Conservation (phyloP, 371 early-diverging fungal species). For the Mortierella sp. region DNA sequence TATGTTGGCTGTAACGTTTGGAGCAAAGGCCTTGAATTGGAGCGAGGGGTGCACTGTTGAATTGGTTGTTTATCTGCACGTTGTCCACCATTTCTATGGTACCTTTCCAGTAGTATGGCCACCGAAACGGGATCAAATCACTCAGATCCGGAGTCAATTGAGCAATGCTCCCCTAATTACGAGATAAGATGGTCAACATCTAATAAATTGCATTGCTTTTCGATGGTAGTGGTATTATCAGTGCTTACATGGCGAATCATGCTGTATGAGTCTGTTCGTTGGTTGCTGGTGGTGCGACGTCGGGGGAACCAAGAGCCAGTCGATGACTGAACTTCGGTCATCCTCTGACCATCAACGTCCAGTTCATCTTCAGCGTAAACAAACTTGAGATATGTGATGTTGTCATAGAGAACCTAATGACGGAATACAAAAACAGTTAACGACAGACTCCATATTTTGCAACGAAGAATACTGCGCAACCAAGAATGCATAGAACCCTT, state of each 20-base stretch:
- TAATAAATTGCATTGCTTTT: too few relatives aligned
- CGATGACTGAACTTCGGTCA: slow-evolving; percentile 45
- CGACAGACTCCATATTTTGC: too few relatives aligned
- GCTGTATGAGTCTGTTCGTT: slow-evolving; percentile 52
- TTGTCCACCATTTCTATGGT: slow-evolving; percentile 55
- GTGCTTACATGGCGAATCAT: slow-evolving; percentile 56
- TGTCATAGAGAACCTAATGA: slow-evolving; percentile 88
- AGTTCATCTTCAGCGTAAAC: slow-evolving; percentile 67
- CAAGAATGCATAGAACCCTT: too few relatives aligned
- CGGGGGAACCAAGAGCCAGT: slow-evolving; percentile 38
- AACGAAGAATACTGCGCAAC: too few relatives aligned
- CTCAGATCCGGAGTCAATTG: slow-evolving; percentile 49
- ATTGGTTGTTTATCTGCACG: slow-evolving; percentile 55
- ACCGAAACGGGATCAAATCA: slow-evolving; percentile 49
- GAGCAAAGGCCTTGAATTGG: slow-evolving; percentile 55
- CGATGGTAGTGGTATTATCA: neutral
- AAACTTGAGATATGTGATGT: slow-evolving; percentile 70
- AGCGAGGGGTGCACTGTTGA: slow-evolving; percentile 52
- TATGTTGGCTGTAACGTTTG: slow-evolving; percentile 21
- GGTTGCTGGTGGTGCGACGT: slow-evolving; percentile 35
- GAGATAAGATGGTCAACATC: too few relatives aligned
- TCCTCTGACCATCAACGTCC: slow-evolving; percentile 57
- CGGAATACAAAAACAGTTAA: too few relatives aligned
- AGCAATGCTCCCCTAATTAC: slow-evolving; percentile 52
- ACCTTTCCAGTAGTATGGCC: slow-evolving; percentile 61